Conservation (phyloP, 306 rosid species). For the Casuarina glauca region DNA sequence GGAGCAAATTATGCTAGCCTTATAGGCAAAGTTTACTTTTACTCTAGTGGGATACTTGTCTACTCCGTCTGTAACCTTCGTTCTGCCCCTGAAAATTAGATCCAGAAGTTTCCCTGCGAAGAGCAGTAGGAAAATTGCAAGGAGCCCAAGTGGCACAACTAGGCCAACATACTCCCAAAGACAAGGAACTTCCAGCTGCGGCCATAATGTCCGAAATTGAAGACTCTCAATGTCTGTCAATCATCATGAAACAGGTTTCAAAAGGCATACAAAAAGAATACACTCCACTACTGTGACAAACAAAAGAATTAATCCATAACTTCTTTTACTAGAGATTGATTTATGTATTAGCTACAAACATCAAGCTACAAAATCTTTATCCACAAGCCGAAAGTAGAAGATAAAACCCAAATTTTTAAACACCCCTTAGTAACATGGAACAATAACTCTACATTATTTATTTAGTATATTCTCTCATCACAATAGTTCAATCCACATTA, state of each 20-base stretch:
- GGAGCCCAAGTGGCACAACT: constrained; percentile 54
- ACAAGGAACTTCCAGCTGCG: constrained; percentile 60
- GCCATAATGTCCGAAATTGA: constrained; percentile 44
- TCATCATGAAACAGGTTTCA: not conserved
- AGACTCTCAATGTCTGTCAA: constrained; percentile 41
- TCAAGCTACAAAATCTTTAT: no score
- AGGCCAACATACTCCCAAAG: constrained; percentile 61
- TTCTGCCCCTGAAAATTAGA: constrained; percentile 26
- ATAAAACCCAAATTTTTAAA: no score
- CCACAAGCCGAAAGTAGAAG: no score
- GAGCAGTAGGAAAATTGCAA: constrained; percentile 40
- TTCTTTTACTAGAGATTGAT: no score
- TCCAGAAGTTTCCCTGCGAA: constrained; percentile 24
- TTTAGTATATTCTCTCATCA: no score
- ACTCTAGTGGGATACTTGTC: constrained; percentile 30
- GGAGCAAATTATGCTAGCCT: constrained; percentile 51
- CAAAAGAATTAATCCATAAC: no score
- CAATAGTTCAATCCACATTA: no score
- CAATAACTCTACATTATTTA: no score
- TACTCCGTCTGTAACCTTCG: constrained; percentile 33
- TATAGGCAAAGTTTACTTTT: constrained; percentile 48
- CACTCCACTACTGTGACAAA: not conserved
- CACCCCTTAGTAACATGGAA: no score
- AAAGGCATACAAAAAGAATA: not conserved
- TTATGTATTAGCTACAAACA: no score